Evolutionary conservation across 2,329 filamentous ascomycete genomes (phyloP).

Genomic region (Epichloe sylvatica): DNA sequence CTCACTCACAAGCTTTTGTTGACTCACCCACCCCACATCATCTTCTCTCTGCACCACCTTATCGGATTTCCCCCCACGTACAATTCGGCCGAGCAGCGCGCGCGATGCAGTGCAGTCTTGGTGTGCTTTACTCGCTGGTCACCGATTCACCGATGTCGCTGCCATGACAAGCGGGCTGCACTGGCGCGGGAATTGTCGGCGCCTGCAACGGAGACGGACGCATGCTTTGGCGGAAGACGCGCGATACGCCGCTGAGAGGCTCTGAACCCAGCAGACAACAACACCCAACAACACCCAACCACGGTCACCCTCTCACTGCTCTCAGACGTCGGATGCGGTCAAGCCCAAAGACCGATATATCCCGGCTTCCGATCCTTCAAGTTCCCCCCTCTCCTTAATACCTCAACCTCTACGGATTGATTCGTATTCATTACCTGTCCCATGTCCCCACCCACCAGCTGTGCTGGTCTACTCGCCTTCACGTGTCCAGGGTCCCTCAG

Average conservation of each 20-base stretch:
- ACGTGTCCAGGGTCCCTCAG: not conserved
- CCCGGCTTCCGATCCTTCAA: not conserved
- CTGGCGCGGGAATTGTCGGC: not conserved
- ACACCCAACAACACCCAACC: not conserved
- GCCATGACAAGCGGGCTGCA: constrained; percentile 1
- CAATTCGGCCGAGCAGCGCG: not conserved
- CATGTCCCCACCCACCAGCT: not conserved
- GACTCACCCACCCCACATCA: not conserved
- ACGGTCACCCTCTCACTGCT: not conserved
- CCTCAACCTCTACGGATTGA: not conserved
- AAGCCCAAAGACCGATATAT: not conserved
- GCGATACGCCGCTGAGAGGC: not conserved
- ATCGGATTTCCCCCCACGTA: not conserved
- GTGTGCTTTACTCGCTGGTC: not conserved
- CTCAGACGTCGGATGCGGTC: not conserved
- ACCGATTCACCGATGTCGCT: constrained; percentile 2
- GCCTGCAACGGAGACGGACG: not conserved
- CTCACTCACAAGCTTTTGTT: not conserved
- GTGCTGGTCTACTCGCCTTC: not conserved
- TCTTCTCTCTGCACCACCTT: not conserved
- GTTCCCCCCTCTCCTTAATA: not conserved
- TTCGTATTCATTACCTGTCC: not conserved
- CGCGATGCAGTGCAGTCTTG: not conserved
- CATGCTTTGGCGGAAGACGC: not conserved
- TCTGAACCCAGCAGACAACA: not conserved